phyloP scores from a whole-genome alignment of 208 protist genomes.

The Wallacemonas rigidus region DNA sequence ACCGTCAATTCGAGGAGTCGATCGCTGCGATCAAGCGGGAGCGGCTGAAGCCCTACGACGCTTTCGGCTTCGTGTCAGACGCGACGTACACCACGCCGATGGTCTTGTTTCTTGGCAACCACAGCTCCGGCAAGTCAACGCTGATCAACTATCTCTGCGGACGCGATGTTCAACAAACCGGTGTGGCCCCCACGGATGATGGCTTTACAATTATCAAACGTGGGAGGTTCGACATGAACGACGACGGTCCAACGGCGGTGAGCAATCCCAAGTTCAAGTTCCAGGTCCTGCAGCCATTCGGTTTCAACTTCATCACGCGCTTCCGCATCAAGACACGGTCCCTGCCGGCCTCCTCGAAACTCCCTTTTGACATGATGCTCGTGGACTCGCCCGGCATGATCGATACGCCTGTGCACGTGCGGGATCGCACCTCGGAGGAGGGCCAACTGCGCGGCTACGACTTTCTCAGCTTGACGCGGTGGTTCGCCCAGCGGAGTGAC shows the following conservation, averaged over 20 bases:
- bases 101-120: conserved; percentile 92
- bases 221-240: conserved; percentile 55
- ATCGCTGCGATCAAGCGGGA: conserved; percentile 31
- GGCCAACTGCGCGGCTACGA: conserved; percentile 86
- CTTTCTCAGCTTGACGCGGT: conserved; percentile 77
- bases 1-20: conserved; percentile 33
- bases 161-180: conserved; percentile 77
- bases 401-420: conserved; percentile 70
- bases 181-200: conserved; percentile 90
- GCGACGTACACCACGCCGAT: conserved; percentile 57
- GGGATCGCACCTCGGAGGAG: conserved; percentile 29
- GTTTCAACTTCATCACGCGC: conserved; percentile 72
- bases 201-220: conserved; percentile 87
- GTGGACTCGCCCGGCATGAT: conserved; percentile 94
- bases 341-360: conserved; percentile 34
- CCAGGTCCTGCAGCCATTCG: conserved; percentile 75
- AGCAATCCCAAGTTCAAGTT: conserved; percentile 77
- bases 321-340: conserved; percentile 77
- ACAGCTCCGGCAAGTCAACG: conserved; percentile 91
- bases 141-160: conserved; percentile 90
- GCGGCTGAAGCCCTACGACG: conserved; percentile 41
- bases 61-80: conserved; percentile 45
- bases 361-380: conserved; percentile 78
- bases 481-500: conserved; percentile 90
- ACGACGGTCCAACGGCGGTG: conserved; percentile 79